Evolutionary conservation across 2,329 filamentous ascomycete species (phyloP).

Genomic region (Diaporthe velutina): DNA sequence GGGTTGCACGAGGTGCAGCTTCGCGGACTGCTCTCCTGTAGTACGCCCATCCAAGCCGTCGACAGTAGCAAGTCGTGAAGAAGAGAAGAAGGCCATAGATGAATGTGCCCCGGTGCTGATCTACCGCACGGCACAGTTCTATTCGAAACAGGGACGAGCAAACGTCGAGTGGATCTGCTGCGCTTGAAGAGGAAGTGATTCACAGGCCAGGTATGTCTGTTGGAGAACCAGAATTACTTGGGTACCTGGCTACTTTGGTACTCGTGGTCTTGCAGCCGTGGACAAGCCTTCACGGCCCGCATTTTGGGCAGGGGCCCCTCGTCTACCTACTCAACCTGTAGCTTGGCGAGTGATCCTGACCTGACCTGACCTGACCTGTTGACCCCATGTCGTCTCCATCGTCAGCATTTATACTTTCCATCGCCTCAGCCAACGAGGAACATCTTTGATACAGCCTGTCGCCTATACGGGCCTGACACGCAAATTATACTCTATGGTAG

Average conservation of each 20-base stretch:
- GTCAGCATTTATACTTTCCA: neutral
- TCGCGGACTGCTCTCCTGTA: constrained; percentile 1
- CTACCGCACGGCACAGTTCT: neutral
- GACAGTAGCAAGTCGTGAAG: neutral
- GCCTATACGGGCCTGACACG: neutral
- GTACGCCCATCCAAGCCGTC: constrained; percentile 13
- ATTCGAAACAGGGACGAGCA: constrained; percentile 15
- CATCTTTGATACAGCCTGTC: neutral
- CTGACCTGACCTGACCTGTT: neutral
- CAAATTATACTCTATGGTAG: neutral
- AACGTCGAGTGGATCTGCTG: neutral
- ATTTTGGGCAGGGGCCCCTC: neutral
- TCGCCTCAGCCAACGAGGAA: neutral
- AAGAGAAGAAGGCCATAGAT: constrained; percentile 12
- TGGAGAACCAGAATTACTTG: neutral
- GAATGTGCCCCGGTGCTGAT: neutral
- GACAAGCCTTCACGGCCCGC: constrained; percentile 5
- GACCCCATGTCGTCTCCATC: neutral
- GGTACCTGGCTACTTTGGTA: neutral
- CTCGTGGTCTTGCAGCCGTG: neutral
- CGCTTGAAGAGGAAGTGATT: constrained; percentile 12
- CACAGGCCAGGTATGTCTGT: neutral
- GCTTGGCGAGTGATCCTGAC: neutral
- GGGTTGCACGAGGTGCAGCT: constrained; percentile 6
- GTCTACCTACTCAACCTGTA: neutral